Conservation (phyloP, 371 early-diverging fungal genomes). For the Mucor lusitanicus region DNA sequence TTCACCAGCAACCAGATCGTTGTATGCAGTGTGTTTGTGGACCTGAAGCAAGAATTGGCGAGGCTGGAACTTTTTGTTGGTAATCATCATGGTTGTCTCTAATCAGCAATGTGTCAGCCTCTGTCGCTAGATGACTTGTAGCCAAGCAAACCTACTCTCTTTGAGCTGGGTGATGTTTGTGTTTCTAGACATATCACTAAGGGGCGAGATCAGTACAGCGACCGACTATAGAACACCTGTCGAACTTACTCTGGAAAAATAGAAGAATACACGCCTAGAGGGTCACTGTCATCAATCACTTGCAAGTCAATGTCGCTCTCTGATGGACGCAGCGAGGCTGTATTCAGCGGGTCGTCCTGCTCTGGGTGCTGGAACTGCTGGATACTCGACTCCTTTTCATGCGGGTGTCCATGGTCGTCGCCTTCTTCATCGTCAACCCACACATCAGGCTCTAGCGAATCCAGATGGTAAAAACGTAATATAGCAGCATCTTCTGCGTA, state of each 20-base stretch:
- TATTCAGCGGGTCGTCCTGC: slow-evolving; percentile 13
- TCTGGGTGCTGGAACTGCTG: slow-evolving; percentile 43
- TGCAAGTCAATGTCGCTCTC: slow-evolving; percentile 41
- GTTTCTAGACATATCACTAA: slow-evolving; percentile 35
- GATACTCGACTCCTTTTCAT: slow-evolving; percentile 32
- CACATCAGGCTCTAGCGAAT: slow-evolving; percentile 44
- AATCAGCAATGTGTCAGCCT: background rate
- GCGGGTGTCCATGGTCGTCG: slow-evolving; percentile 16
- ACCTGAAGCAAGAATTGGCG: slow-evolving; percentile 79
- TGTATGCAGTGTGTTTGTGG: slow-evolving; percentile 81
- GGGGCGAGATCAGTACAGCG: no score
- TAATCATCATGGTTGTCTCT: slow-evolving; percentile 49
- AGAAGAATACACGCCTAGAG: slow-evolving; percentile 43
- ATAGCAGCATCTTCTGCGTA: slow-evolving; percentile 58
- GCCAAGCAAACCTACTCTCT: slow-evolving; percentile 48
- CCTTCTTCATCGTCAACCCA: slow-evolving; percentile 45
- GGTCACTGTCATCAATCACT: slow-evolving; percentile 45
- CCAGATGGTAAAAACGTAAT: slow-evolving; percentile 46
- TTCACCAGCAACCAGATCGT: slow-evolving; percentile 78
- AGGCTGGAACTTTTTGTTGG: slow-evolving; percentile 79
- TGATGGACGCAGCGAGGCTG: slow-evolving; percentile 13
- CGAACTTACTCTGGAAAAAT: slow-evolving; percentile 50
- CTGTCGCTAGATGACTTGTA: background rate
- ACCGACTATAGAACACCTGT: no score
- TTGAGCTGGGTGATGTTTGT: slow-evolving; percentile 40